Evolutionary conservation across 768 basidiomycete species (phyloP), one percentile per base, ranked within the genome.

Genomic region (Suillus variegatus): DNA sequence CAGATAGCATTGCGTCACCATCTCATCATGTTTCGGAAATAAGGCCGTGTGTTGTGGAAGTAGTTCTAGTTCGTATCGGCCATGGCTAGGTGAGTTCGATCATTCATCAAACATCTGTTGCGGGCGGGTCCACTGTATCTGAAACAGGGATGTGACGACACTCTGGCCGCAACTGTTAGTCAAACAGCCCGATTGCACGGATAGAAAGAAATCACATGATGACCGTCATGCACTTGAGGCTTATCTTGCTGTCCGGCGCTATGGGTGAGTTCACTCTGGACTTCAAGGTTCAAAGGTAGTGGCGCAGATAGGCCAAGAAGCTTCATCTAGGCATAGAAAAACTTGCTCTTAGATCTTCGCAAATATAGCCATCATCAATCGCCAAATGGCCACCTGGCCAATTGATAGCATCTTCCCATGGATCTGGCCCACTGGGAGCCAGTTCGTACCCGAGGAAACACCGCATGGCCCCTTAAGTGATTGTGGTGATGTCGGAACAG

Each of bases 161-260:
- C 9, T 28, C 25, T 38, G 36, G 9, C 36, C 36, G 36, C 36
- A 32, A 32, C 32, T 32, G 6, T 2, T 32, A 32, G 60, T 20
- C 38, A 28, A 47, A 60, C 60, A 61, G 22, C 61, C 35, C 20
- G 25, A 44, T 32, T 18, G 12, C 12, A 38, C 38, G 47, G 20
- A 49, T 12, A 14, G 61, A 44, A 35, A 35, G 32, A 12, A 35
- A 9, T 18, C n/a, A 12, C 10, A 46, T 47, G 44, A 7, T 20
- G 8, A 44, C 43, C 4, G 10, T 62, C 25, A 41, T 43, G 2
- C 43, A 63, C n/a, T 49, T 20, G 44, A n/a, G 44, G 8, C 44
- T 46, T 40, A 62, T 14, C 61, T 63, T 35, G 54, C n/a, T 20
- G 36, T 62, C 49, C 25, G 49, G 35, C 25, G 38, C 43, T 43